Percentiles rank a stretch among this genome's conserved stretches.
Evolutionary conservation across 2,329 filamentous ascomycete species (phyloP).

Genomic region (Fusarium zealandicum): DNA sequence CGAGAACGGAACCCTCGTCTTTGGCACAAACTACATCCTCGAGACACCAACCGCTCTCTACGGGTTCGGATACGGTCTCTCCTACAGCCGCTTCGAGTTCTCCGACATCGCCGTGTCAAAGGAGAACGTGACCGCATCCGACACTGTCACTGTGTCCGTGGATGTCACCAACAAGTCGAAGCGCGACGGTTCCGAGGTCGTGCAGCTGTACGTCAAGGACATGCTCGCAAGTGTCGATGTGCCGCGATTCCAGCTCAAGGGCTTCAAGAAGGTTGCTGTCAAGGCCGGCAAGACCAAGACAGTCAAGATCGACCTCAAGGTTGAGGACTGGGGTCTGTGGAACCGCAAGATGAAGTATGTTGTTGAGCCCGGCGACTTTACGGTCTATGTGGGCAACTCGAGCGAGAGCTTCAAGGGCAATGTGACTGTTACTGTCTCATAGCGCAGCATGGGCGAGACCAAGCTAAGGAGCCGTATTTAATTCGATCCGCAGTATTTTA

Average conservation of each 20-base stretch:
- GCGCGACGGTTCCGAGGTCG: constrained; percentile 69
- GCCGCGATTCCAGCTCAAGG: constrained; percentile 69
- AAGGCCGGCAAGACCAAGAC: constrained; percentile 65
- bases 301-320: constrained; percentile 59
- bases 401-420: constrained; percentile 64
- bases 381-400: constrained; percentile 66
- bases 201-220: constrained; percentile 73
- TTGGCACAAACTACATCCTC: constrained; percentile 71
- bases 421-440: constrained; percentile 60
- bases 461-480: background rate
- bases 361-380: constrained; percentile 75
- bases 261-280: constrained; percentile 71
- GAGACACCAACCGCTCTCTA: constrained; percentile 67
- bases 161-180: constrained; percentile 67
- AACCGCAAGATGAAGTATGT: constrained; percentile 73
- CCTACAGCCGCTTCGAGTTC: constrained; percentile 71
- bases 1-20: constrained; percentile 66
- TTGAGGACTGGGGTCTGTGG: constrained; percentile 64
- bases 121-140: constrained; percentile 53
- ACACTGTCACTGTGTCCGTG: constrained; percentile 65
- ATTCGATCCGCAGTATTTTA: no score
- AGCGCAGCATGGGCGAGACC: background rate
- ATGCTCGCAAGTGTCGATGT: constrained; percentile 67
- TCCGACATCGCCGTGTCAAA: constrained; percentile 59
- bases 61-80: constrained; percentile 70